Evolutionary conservation across 2,329 filamentous ascomycete genomes (phyloP).

Genomic region (Neofusicoccum sp.): DNA sequence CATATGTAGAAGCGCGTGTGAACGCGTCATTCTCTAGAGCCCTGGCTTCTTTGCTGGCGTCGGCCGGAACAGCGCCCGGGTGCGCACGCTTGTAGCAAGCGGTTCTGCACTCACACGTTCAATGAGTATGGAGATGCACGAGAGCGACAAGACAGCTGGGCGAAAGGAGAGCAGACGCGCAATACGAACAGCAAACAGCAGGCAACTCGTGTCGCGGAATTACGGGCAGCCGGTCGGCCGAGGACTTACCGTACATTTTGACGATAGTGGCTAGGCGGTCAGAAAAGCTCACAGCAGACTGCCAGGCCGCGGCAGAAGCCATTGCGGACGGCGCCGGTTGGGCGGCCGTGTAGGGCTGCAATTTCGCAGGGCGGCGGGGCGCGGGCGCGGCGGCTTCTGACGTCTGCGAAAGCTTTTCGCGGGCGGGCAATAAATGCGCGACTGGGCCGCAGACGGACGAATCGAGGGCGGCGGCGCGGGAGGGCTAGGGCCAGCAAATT

Average conservation of each 20-base stretch:
- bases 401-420: background rate
- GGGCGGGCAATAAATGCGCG: conserved; percentile 1
- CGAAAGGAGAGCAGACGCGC: background rate
- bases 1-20: conserved; percentile 56
- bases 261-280: conserved; percentile 44
- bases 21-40: conserved; percentile 65
- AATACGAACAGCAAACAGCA: background rate
- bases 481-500: conserved; percentile 10
- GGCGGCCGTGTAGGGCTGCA: conserved; percentile 15
- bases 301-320: conserved; percentile 33
- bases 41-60: conserved; percentile 60
- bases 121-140: background rate
- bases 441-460: background rate
- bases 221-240: background rate
- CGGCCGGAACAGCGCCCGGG: conserved; percentile 44
- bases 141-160: background rate
- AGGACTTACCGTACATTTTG: conserved; percentile 43
- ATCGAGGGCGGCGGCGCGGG: background rate
- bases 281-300: conserved; percentile 42
- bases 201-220: conserved; percentile 1
- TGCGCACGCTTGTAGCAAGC: conserved; percentile 48
- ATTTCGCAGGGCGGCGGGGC: conserved; percentile 11
- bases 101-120: conserved; percentile 37
- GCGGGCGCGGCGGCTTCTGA: background rate
- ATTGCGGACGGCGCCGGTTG: background rate